These are phyloP conservation scores for Pseudocercospora musae DNA, from an alignment of 2,329 filamentous ascomycete genomes.

Conservation along the genomic window DNA sequence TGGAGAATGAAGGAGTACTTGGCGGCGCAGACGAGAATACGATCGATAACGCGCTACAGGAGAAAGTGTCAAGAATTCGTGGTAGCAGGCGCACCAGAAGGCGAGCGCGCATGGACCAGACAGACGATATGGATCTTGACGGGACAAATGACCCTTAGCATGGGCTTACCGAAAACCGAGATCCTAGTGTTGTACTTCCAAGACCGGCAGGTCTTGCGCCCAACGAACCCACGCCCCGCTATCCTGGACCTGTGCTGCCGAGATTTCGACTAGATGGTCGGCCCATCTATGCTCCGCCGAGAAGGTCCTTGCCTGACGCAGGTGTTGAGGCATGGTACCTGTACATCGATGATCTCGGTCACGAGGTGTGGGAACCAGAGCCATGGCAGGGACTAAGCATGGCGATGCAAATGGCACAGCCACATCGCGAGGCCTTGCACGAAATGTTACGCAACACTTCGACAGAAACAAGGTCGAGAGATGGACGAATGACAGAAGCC, in stretches of 20 bases:
- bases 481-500: neutral
- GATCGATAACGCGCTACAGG: slow-evolving; percentile 25
- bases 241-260: neutral
- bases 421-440: neutral
- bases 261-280: neutral
- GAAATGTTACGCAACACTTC: neutral
- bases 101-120: slow-evolving; percentile 6
- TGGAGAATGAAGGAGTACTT: slow-evolving; percentile 47
- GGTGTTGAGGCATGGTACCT: neutral
- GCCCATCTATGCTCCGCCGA: neutral
- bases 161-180: neutral
- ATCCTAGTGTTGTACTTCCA: neutral
- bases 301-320: neutral
- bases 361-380: neutral
- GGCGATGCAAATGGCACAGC: neutral
- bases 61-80: slow-evolving; percentile 18
- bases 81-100: slow-evolving; percentile 6
- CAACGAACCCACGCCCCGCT: neutral
- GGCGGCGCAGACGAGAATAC: slow-evolving; percentile 45
- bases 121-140: slow-evolving; percentile 24
- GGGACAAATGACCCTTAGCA: slow-evolving; percentile 9
- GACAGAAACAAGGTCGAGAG: neutral
- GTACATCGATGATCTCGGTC: neutral
- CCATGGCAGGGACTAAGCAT: neutral
- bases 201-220: neutral